Conservation (phyloP, 768 basidiomycete genomes). For the Cubamyces lactineus region DNA sequence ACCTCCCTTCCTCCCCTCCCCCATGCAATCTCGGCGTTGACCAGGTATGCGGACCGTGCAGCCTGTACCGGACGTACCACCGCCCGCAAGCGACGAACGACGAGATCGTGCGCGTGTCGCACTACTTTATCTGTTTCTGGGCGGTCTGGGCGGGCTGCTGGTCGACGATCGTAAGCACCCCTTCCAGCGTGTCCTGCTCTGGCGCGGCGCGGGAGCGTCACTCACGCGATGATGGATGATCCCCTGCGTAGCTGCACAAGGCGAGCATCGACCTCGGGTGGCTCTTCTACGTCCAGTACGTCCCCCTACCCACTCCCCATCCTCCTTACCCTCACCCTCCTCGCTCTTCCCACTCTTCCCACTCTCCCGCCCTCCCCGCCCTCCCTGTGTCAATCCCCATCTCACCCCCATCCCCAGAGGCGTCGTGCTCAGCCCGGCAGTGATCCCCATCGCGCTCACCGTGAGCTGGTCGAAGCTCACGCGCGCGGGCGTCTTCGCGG, state of each 20-base stretch:
- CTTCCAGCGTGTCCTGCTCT: no score
- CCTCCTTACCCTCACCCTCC: no score
- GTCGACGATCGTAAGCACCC: slow-evolving; percentile 37
- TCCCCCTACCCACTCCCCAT: no score
- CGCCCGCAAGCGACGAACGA: slow-evolving; percentile 35
- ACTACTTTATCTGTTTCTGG: slow-evolving; percentile 39
- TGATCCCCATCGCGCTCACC: slow-evolving; percentile 52
- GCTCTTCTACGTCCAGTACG: slow-evolving; percentile 54
- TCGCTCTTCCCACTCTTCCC: no score
- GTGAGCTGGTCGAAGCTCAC: slow-evolving; percentile 52
- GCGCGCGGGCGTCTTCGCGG: slow-evolving; percentile 42
- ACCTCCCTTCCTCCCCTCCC: no score
- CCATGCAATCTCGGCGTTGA: neutral
- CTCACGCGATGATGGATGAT: no score
- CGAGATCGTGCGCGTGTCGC: slow-evolving; percentile 40
- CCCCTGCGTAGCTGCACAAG: slow-evolving; percentile 42
- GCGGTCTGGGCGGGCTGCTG: slow-evolving; percentile 44
- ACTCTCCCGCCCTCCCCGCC: no score
- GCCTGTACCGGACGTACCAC: slow-evolving; percentile 40
- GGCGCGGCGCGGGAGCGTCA: no score
- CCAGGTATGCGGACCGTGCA: slow-evolving; percentile 1
- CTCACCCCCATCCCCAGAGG: no score
- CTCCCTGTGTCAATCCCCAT: no score
- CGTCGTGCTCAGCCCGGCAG: slow-evolving; percentile 52
- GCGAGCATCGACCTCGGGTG: slow-evolving; percentile 51